Evolutionary conservation across 192 early-diverging fungal species (phyloP), one percentile per base, ranked within the genome.

Genomic region (Globomyces pollinis-pini): DNA sequence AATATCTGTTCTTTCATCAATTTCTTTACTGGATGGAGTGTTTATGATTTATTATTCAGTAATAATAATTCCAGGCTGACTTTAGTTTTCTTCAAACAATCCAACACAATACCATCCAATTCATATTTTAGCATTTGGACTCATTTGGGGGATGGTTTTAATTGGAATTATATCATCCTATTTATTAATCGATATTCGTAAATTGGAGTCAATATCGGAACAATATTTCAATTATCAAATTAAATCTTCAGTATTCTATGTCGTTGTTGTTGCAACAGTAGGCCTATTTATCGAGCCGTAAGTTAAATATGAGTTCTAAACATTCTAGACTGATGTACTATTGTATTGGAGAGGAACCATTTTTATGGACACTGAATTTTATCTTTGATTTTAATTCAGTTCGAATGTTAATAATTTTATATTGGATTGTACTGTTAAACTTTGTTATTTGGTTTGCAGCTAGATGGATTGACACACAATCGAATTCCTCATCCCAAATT

Each of bases 341-440:
- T 5, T 15, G 30, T 52, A 55, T 55, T 7, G 20, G 54, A 18
- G 13, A 11, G 8, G 49, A 59, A 1, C 42, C 58, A 53, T 24
- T 59, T 18, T 20, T n/a, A 5, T 59, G 58, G 58, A 49, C 49
- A 32, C 20, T 59, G 15, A 4, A 15, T 23, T 59, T 59, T 32
- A 9, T 59, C 0, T 53, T 47, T 23, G 7, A 55, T 21, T 16
- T 18, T 7, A 23, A 55, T 8, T 18, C 8, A 0, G 13, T 12
- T 11, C 13, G 50, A 28, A 16, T 41, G 23, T 33, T 28, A 28
- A 8, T 55, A 23, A 28, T 55, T 18, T 0, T 11, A n/a, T 41
- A 55, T n/a, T 55, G 53, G 53, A 28, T 59, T 30, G 15, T 1
- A 4, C 5, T 59, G 2, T 11, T 59, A 15, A 21, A 21, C 3